Percentiles rank a stretch among this genome's conserved stretches.
phyloP scores from a whole-genome alignment of 805 yeast species.

The Starmerella vaccinii region DNA sequence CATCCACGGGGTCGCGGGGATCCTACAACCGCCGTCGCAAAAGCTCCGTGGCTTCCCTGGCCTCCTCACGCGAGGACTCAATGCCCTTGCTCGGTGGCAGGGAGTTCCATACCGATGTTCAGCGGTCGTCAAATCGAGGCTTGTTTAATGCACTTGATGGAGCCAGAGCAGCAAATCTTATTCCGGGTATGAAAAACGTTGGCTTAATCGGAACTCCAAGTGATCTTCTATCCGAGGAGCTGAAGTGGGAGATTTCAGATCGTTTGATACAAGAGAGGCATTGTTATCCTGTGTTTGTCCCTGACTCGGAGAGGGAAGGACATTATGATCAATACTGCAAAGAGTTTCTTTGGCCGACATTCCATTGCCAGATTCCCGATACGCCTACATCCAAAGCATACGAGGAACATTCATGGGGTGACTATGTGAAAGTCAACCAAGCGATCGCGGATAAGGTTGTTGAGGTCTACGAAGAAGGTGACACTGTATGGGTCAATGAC shows the following conservation, averaged over 20 bases:
- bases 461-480: constrained; percentile 57
- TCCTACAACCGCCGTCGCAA: constrained; percentile 4
- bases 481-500: constrained; percentile 86
- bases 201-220: constrained; percentile 92
- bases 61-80: constrained; percentile 4
- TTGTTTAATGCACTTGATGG: constrained; percentile 70
- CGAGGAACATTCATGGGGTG: constrained; percentile 90
- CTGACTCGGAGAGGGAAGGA: constrained; percentile 75
- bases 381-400: constrained; percentile 88
- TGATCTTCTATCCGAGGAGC: constrained; percentile 56
- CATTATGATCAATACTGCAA: constrained; percentile 88
- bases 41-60: constrained; percentile 7
- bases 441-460: constrained; percentile 68
- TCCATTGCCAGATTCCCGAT: constrained; percentile 90
- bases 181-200: constrained; percentile 51
- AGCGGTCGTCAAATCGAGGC: constrained; percentile 76
- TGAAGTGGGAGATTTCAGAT: constrained; percentile 44
- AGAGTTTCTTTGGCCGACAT: constrained; percentile 92
- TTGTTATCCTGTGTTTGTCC: constrained; percentile 57
- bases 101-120: constrained; percentile 47
- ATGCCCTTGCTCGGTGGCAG: background rate
- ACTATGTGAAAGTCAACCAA: constrained; percentile 66
- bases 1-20: background rate
- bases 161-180: constrained; percentile 35
- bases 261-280: constrained; percentile 35